Conservation (phyloP, 108 stramenopile genomes). For the Nitzschia sp. region DNA sequence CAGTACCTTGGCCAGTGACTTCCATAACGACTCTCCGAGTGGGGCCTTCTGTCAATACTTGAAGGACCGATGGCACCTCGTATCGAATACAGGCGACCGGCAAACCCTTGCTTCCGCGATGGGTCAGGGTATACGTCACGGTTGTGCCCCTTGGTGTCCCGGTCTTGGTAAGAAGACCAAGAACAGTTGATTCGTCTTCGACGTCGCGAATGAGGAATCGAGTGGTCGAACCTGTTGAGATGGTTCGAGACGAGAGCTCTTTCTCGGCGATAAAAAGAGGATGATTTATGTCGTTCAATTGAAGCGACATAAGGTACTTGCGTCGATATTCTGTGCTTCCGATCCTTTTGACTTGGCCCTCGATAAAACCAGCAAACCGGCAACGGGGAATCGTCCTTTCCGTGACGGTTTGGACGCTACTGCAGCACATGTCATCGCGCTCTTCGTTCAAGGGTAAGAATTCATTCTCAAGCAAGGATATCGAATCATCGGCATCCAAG, state of each 20-base stretch:
- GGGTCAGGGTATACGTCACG: slow-evolving; percentile 1
- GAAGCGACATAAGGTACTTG: slow-evolving; percentile 8
- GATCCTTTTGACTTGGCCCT: not conserved
- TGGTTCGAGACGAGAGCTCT: not conserved
- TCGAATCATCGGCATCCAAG: too few relatives aligned
- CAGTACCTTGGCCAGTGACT: not conserved
- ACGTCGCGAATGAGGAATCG: not conserved
- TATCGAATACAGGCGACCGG: slow-evolving; percentile 19
- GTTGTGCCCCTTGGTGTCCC: not conserved
- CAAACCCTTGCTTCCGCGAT: not conserved
- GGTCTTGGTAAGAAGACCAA: not conserved
- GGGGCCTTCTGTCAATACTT: slow-evolving; percentile 9
- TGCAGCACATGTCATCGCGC: not conserved
- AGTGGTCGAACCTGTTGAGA: not conserved
- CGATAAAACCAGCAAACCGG: not conserved
- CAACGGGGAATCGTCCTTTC: not conserved
- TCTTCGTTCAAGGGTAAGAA: not conserved
- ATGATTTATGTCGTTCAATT: not conserved
- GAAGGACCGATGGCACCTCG: slow-evolving; percentile 16
- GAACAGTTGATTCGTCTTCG: slow-evolving; percentile 1
- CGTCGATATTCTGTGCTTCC: not conserved
- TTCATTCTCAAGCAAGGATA: not conserved
- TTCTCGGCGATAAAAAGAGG: not conserved
- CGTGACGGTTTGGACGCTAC: not conserved
- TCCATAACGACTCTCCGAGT: slow-evolving; percentile 9